Conservation (phyloP, 305 asterid species). For the Fraxinus xanthoxyloides region DNA sequence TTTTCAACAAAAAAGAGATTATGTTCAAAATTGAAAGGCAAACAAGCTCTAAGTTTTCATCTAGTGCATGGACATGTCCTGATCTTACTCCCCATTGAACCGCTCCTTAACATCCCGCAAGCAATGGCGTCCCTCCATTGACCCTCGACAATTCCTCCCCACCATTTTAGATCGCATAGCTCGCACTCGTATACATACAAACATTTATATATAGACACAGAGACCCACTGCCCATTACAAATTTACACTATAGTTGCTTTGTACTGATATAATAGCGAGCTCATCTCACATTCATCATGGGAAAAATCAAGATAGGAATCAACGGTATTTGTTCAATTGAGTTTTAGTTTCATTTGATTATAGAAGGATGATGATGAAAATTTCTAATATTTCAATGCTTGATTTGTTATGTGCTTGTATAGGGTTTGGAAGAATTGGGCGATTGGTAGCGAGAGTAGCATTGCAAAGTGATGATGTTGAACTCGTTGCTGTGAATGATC, state of each 20-base stretch:
- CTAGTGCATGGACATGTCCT: background rate
- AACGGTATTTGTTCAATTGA: slow-evolving; percentile 26
- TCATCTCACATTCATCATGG: slow-evolving; percentile 31
- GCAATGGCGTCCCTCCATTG: background rate
- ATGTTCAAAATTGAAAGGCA: background rate
- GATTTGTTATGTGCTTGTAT: background rate
- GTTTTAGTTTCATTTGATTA: background rate
- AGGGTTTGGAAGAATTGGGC: slow-evolving; percentile 58
- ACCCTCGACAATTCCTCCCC: slow-evolving; percentile 11
- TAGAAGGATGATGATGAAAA: background rate
- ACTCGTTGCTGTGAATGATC: slow-evolving; percentile 56
- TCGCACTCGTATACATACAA: background rate
- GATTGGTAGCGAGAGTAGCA: slow-evolving; percentile 54
- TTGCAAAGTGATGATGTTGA: slow-evolving; percentile 47
- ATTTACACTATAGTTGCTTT: background rate
- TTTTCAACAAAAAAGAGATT: background rate
- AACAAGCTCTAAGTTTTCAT: background rate
- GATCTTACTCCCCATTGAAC: background rate
- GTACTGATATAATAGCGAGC: background rate
- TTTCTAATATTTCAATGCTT: background rate
- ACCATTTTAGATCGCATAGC: background rate
- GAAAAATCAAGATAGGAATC: slow-evolving; percentile 48
- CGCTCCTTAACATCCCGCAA: background rate
- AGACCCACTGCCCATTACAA: background rate
- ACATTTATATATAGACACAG: background rate